Evolutionary conservation across 2,329 filamentous ascomycete genomes (phyloP).

Genomic region (Fragosphaeria purpurea): DNA sequence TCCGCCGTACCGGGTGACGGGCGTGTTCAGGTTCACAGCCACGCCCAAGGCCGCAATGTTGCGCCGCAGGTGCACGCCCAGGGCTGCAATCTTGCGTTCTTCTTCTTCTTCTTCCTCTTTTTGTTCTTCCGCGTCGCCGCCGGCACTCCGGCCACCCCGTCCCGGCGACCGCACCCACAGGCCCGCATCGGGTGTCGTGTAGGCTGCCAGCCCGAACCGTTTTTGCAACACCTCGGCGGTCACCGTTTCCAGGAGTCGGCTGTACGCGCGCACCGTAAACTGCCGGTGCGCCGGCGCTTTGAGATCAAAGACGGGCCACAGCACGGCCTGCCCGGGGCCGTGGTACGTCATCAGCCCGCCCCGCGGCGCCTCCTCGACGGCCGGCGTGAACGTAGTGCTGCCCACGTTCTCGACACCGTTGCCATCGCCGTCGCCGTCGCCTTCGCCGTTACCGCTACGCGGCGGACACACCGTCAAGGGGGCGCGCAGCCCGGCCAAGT

Average conservation of each 20-base stretch:
- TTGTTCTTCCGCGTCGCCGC: not conserved
- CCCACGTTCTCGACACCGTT: conserved; percentile 20
- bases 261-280: conserved; percentile 65
- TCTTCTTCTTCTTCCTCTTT: conserved; percentile 5
- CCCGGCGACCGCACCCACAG: conserved; percentile 55
- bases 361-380: conserved; percentile 62
- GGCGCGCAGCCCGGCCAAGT: conserved; percentile 34
- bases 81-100: conserved; percentile 70
- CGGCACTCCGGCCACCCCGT: no score
- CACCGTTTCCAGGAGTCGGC: conserved; percentile 65
- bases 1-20: conserved; percentile 26
- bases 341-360: conserved; percentile 94
- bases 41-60: conserved; percentile 79
- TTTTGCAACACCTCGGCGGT: conserved; percentile 55
- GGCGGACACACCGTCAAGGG: conserved; percentile 24
- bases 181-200: conserved; percentile 66
- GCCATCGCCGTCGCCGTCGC: conserved; percentile 1
- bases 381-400: conserved; percentile 31
- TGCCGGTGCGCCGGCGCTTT: conserved; percentile 39
- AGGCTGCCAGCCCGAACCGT: conserved; percentile 49
- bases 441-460: conserved; percentile 13
- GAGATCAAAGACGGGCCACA: conserved; percentile 88
- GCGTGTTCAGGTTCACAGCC: conserved; percentile 64
- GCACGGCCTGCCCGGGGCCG: conserved; percentile 81
- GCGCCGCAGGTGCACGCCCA: conserved; percentile 83